A percentile compares a stretch with the other conserved stretches of the same genome.
These are phyloP conservation scores for Suillus subalutaceus DNA, from an alignment of 768 basidiomycete species.

Conservation along the genomic window DNA sequence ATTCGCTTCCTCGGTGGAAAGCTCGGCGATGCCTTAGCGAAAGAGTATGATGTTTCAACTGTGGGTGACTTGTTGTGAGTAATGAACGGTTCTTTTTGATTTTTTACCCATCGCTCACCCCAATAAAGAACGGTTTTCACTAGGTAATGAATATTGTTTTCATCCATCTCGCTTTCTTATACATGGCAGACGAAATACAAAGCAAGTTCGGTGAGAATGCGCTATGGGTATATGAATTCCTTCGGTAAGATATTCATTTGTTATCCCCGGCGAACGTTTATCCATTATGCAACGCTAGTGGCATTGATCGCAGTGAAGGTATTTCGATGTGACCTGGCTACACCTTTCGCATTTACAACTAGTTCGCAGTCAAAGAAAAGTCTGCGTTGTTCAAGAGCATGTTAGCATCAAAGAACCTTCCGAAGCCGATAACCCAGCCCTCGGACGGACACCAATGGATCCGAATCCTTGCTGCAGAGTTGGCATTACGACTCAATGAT, in stretches of 20 bases:
- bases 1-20: constrained; percentile 97
- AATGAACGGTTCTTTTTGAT: neutral
- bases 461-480: constrained; percentile 86
- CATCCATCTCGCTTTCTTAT: constrained; percentile 4
- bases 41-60: constrained; percentile 86
- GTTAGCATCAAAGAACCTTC: constrained; percentile 95
- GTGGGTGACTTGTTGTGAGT: constrained; percentile 90
- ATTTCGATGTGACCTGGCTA: constrained; percentile 13
- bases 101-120: neutral
- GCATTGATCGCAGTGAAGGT: constrained; percentile 91
- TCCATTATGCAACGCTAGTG: constrained; percentile 43
- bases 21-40: constrained; percentile 83
- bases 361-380: constrained; percentile 78
- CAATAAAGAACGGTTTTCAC: constrained; percentile 49
- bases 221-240: constrained; percentile 90
- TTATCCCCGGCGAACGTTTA: neutral
- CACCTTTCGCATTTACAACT: constrained; percentile 12
- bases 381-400: constrained; percentile 84
- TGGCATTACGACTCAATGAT: constrained; percentile 83
- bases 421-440: constrained; percentile 70
- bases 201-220: constrained; percentile 78
- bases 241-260: constrained; percentile 57
- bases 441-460: constrained; percentile 91
- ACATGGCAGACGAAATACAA: constrained; percentile 69
- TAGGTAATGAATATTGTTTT: constrained; percentile 46